phyloP scores from a whole-genome alignment of 2,329 filamentous ascomycete species.

The Fusarium sp. region DNA sequence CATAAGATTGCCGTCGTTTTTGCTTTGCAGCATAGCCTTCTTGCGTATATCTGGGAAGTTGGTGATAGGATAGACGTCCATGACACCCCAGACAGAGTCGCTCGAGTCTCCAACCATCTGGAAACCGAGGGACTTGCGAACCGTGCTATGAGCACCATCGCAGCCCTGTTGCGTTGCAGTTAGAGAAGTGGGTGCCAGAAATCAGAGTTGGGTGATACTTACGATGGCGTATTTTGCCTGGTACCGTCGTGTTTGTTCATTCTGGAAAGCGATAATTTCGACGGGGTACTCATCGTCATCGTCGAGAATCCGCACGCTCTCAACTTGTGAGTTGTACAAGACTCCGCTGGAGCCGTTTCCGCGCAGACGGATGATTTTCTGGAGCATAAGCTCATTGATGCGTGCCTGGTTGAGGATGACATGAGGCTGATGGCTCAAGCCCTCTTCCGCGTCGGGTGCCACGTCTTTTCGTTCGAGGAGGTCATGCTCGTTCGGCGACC shows the following conservation, averaged over 20 bases:
- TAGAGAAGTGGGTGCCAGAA: accelerated
- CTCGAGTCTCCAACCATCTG: slow-evolving; percentile 45
- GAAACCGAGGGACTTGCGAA: slow-evolving; percentile 41
- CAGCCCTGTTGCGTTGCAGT: slow-evolving; percentile 1
- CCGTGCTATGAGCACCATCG: slow-evolving; percentile 45
- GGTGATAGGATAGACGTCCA: slow-evolving; percentile 43
- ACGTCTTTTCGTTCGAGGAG: slow-evolving; percentile 67
- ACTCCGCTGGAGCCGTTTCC: slow-evolving; percentile 8
- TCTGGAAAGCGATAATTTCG: slow-evolving; percentile 11
- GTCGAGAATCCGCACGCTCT: slow-evolving; percentile 19
- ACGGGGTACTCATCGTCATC: slow-evolving; percentile 15
- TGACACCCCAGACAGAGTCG: slow-evolving; percentile 46
- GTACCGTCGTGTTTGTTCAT: slow-evolving; percentile 5
- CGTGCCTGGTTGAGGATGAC: slow-evolving; percentile 67
- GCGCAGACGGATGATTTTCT: slow-evolving; percentile 25
- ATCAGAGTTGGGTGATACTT: not conserved
- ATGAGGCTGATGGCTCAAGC: slow-evolving; percentile 71
- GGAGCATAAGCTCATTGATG: slow-evolving; percentile 35
- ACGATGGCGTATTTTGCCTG: slow-evolving; percentile 37
- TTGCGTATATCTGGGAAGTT: slow-evolving; percentile 47
- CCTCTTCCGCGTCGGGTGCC: slow-evolving; percentile 70
- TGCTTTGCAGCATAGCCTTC: slow-evolving; percentile 46
- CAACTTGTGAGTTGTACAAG: slow-evolving; percentile 32
- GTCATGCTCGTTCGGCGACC: slow-evolving; percentile 71
- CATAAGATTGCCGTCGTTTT: slow-evolving; percentile 40